Base-by-base conservation (phyloP, 2,329 filamentous ascomycete species). In the Arthroderma uncinatum region DNA sequence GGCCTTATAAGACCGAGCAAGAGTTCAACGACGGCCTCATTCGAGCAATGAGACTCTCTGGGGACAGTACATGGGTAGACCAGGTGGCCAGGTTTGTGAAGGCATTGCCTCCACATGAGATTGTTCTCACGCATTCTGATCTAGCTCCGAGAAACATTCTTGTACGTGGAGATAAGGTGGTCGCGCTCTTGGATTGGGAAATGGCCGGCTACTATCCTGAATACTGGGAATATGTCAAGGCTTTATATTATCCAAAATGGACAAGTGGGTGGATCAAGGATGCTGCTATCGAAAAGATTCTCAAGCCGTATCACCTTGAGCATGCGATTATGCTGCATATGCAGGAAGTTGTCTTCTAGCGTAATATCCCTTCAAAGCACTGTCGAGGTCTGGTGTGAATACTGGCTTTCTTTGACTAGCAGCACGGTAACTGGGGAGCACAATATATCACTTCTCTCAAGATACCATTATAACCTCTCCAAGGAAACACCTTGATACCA, bases 151-250 rank as follows among this genome's bases (percentile, higher is more conserved):
- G 61, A 25, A 67, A 68, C 56, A 64, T 67, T 19, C 56, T 68
- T 8, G 59, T 67, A 4, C 59, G 63, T 21, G 64, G 61, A 19
- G 62, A 62, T 12, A 53, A 63, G 25, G 58, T 67, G 9, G 58
- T 60, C 16, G 65, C 63, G 21, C 56, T 67, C 42, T 48, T 67
- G 9, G 65, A 65, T 25, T 66, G 65, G 65, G 65, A 67, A 54
- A 63, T 59, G 34, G 55, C 64, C 2, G 65, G 65, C 23, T 67
- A 63, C 59, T 68, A 63, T 58, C 65, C 65, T 2, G 63, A 64
- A 52, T 67, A 67, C 55, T 67, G 65, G 66, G 64, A 67, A 58
- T 67, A 66, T 53, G 62, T 65, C 16, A 66, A 67, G 44, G 58
- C 62, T 16, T 25, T 57, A 28, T 61, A 57, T 48, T 39, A 58